Conservation (phyloP, 305 asterid genomes). For the Andrographis paniculata region DNA sequence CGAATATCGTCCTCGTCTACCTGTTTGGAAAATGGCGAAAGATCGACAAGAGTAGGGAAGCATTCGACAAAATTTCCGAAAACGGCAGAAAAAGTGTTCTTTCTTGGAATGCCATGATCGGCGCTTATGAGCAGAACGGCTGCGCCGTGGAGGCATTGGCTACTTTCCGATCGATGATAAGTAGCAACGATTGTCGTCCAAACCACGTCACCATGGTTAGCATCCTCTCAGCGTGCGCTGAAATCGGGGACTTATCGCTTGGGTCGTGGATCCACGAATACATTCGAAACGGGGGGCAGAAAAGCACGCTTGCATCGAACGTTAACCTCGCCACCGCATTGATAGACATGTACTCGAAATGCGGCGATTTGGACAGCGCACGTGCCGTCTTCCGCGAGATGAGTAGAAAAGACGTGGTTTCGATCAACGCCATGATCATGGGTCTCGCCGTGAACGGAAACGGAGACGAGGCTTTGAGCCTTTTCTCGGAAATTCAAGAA, state of each 20-base stretch:
- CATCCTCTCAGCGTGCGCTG: slow-evolving; percentile 73
- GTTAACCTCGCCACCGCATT: slow-evolving; percentile 61
- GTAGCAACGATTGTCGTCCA: slow-evolving; percentile 33
- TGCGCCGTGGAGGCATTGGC: slow-evolving; percentile 42
- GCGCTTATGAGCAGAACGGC: slow-evolving; percentile 48
- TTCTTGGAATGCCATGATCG: slow-evolving; percentile 63
- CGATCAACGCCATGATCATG: slow-evolving; percentile 69
- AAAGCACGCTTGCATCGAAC: slow-evolving; percentile 35
- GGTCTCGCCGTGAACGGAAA: slow-evolving; percentile 61
- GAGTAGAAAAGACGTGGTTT: slow-evolving; percentile 43
- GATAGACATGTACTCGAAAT: slow-evolving; percentile 71
- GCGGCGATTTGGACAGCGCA: slow-evolving; percentile 54
- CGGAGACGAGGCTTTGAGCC: slow-evolving; percentile 46
- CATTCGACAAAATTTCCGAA: slow-evolving; percentile 43
- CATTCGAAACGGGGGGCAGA: slow-evolving; percentile 36
- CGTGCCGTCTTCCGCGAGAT: slow-evolving; percentile 31
- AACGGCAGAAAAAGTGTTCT: slow-evolving; percentile 48
- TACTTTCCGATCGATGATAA: slow-evolving; percentile 43
- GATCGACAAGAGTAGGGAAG: slow-evolving; percentile 39
- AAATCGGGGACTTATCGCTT: slow-evolving; percentile 52
- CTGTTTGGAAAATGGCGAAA: slow-evolving; percentile 49
- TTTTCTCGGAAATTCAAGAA: slow-evolving; percentile 39
- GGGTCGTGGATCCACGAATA: slow-evolving; percentile 60
- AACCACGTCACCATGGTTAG: slow-evolving; percentile 76
- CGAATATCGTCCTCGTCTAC: slow-evolving; percentile 39